Base-by-base conservation (phyloP, 352 stramenopile genomes). In the Pythium dissimile region DNA sequence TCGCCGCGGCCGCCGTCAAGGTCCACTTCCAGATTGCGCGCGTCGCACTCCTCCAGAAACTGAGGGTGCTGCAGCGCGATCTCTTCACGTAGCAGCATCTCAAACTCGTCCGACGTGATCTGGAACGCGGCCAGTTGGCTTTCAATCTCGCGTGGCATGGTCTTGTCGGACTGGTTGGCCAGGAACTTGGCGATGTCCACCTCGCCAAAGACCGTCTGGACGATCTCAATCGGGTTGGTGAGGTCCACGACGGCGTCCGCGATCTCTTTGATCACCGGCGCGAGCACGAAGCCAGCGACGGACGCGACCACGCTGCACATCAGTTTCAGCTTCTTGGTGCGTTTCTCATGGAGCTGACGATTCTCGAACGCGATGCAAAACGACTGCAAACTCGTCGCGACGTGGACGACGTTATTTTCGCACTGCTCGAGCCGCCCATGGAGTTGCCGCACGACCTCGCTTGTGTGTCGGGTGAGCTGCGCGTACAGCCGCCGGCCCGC, bases 221-320 rank as follows among this genome's bases (percentile, higher is more conserved):
- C 65, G 20, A 68, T 52, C 18, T 62, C 54, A 7, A 72, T 27
- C 15, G 64, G 64, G 24, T 68, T 68, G n/a, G 64, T 23, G 1
- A 72, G 38, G 34, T 72, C 59, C n/a, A 68, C 58, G 10, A 67
- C 45, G 13, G 54, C 47, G 54, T 72, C 59, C 20, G 60, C 62
- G 15, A 59, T 54, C n/a, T 64, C 37, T 23, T 72, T 71, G 15
- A 71, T 38, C 2, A 65, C 48, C 2, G 64, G 64, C 11, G 59
- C 59, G 24, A 68, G 53, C 12, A 63, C 54, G 28, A 72, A 72
- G 2, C 64, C 64, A 4, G 52, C 48, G 1, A 67, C 23, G 0
- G 64, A 60, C 18, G 59, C 64, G 20, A 71, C 45, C 1, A 71
- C 34, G 1, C 64, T 41, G 28, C 52, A 64, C 27, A 54, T 21